A percentile compares a stretch with the other conserved stretches of the same genome.
Conservation (phyloP, 1,139 yeast species). For the Suhomyces coccinellae region DNA sequence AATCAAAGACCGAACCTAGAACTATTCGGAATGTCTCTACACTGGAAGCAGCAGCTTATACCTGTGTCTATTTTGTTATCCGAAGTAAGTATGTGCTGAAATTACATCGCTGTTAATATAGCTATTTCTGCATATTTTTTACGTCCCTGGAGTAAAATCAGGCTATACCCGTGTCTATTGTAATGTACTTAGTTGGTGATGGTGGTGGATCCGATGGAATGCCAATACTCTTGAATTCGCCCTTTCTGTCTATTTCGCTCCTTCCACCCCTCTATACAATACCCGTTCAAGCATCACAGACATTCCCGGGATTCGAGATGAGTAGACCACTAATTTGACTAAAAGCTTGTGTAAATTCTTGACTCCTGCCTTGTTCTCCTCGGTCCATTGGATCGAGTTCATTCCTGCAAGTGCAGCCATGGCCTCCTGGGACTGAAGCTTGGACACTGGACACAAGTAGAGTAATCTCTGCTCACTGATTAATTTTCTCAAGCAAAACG, state of each 20-base stretch:
- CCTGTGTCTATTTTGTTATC: too few relatives aligned
- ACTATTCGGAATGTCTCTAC: too few relatives aligned
- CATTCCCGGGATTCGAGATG: slow-evolving; percentile 22
- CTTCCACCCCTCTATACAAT: background rate
- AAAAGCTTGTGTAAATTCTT: slow-evolving; percentile 23
- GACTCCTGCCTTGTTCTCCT: slow-evolving; percentile 7
- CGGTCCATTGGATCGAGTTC: slow-evolving; percentile 10
- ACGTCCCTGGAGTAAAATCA: too few relatives aligned
- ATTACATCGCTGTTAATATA: too few relatives aligned
- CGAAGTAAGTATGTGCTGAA: too few relatives aligned
- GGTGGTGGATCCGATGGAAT: too few relatives aligned
- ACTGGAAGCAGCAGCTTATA: too few relatives aligned
- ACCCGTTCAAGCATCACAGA: slow-evolving; percentile 12
- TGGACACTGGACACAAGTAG: slow-evolving; percentile 36
- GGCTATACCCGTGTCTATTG: too few relatives aligned
- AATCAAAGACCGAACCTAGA: too few relatives aligned
- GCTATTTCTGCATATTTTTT: too few relatives aligned
- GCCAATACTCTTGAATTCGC: too few relatives aligned
- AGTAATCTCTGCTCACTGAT: slow-evolving; percentile 35
- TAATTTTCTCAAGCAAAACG: slow-evolving; percentile 37
- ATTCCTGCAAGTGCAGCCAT: slow-evolving; percentile 29
- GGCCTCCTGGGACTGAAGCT: slow-evolving; percentile 38
- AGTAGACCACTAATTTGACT: slow-evolving; percentile 29
- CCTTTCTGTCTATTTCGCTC: background rate
- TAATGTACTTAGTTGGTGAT: too few relatives aligned